Percentiles rank a stretch among this genome's conserved stretches.
These are phyloP conservation scores for Lachnum nothofagi DNA, from an alignment of 2,329 filamentous ascomycete species.

Conservation along the genomic window DNA sequence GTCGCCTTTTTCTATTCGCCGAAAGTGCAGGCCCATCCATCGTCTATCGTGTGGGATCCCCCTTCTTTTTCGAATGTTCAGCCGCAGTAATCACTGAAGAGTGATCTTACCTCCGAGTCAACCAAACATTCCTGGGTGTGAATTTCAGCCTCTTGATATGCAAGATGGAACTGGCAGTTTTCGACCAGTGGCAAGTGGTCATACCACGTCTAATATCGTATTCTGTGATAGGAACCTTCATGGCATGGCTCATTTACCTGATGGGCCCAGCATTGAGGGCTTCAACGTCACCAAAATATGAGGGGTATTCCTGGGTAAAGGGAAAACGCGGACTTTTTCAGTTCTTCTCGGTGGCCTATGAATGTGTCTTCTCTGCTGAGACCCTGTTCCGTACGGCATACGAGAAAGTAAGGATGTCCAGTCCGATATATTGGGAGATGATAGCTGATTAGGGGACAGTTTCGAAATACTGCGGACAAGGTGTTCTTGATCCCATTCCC, in stretches of 20 bases:
- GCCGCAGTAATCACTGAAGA: too few relatives aligned
- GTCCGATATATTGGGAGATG: background rate
- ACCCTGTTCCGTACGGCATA: background rate
- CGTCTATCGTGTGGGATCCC: too few relatives aligned
- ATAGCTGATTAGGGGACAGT: background rate
- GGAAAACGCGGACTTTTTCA: background rate
- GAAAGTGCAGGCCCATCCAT: too few relatives aligned
- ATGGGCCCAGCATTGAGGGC: background rate
- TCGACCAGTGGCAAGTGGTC: background rate
- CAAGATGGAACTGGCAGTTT: background rate
- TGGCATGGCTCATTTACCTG: background rate
- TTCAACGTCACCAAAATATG: background rate
- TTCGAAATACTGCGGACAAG: background rate
- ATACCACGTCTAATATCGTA: background rate
- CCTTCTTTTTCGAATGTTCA: too few relatives aligned
- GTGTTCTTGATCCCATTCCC: background rate
- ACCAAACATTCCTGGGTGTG: too few relatives aligned
- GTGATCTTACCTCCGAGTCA: too few relatives aligned
- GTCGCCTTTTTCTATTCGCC: too few relatives aligned
- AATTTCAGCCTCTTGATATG: too few relatives aligned
- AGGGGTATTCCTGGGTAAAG: background rate
- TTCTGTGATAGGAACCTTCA: background rate
- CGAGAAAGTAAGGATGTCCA: background rate
- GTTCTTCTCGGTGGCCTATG: background rate
- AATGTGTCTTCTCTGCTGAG: background rate